Evolutionary conservation across 495 filamentous ascomycete species (phyloP), one percentile per base, ranked within the genome.

Genomic region (Penicilliopsis zonata): DNA sequence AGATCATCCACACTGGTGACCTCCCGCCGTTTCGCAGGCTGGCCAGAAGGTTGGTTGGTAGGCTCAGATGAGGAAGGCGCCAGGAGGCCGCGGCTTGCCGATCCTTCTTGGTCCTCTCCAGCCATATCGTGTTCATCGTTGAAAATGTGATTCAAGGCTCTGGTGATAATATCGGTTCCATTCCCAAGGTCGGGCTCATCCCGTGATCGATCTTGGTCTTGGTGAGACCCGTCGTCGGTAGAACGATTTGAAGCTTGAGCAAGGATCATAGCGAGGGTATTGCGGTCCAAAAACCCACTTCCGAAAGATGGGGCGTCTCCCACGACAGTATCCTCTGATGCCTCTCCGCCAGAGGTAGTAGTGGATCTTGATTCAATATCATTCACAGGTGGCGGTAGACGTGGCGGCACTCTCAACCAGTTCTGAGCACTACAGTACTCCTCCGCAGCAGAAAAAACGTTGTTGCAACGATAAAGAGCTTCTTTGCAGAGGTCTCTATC

Each of bases 391-490:
- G 88, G 74, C 5, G 74, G 72, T 32, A 78, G 67, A 28, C 75
- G 63, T 9, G 63, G 54, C 14, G 59, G 54, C 4, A 52, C 39
- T 20, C 57, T 52, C 9, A 64, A 36, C 44, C 52, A 58, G 2
- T 33, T 49, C 22, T 78, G 70, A 3, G 69, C 70, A 28, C 59
- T 67, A 52, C 83, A 90, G 44, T 95, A 95, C 40, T 88, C 81
- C 22, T 62, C 50, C 7, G 85, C 80, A 6, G 63, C 49, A 5
- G 50, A 46, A 8, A 54, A 42, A 17, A 68, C 66, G 36, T 85
- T 82, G 35, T 80, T 76, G 50, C 86, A 86, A 15, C 87, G 74
- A 46, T 81, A 93, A 3, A 87, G 55, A 12, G 82, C 84, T 53
- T 95, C 86, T n/a, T 64, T 65, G 9, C 69, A 77, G 17, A 93